These are phyloP conservation scores for Cyclostephanos tholiformis DNA, from an alignment of 108 stramenopile genomes.

Conservation along the genomic window DNA sequence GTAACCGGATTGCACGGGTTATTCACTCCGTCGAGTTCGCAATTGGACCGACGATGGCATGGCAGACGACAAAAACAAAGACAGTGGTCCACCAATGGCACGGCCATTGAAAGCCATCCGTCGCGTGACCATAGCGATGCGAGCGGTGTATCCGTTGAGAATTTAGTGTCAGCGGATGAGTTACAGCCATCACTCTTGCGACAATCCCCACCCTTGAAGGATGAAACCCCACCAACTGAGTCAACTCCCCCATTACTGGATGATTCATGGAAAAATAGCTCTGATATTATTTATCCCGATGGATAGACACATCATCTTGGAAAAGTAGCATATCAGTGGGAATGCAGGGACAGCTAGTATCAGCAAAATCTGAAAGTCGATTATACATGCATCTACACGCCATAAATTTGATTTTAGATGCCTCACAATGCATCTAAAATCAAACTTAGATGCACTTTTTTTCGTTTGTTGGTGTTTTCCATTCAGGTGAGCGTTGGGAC, in stretches of 20 bases:
- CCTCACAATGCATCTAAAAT: too few species aligned
- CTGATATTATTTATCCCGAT: background rate
- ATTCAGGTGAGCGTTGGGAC: too few species aligned
- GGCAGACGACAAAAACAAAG: background rate
- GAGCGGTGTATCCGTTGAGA: background rate
- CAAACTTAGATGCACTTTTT: too few species aligned
- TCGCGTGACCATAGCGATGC: background rate
- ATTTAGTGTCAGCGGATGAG: background rate
- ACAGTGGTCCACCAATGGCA: constrained; percentile 5
- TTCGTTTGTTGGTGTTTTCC: too few species aligned
- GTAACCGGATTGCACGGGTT: constrained; percentile 71
- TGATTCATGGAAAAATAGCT: background rate
- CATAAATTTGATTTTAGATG: too few species aligned
- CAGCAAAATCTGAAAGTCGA: too few species aligned
- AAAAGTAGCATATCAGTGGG: background rate
- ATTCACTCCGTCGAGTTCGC: constrained; percentile 58
- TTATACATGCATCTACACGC: too few species aligned
- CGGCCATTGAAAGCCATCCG: background rate
- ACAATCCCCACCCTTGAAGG: background rate
- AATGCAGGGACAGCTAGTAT: constrained; percentile 11
- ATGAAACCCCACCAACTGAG: background rate
- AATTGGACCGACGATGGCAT: constrained; percentile 29
- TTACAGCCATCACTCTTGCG: background rate
- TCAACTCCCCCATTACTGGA: background rate
- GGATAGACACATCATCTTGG: constrained; percentile 12